A percentile compares a stretch with the other conserved stretches of the same genome.
phyloP scores from a whole-genome alignment of 768 basidiomycete genomes.

The Steccherinum ochraceum region DNA sequence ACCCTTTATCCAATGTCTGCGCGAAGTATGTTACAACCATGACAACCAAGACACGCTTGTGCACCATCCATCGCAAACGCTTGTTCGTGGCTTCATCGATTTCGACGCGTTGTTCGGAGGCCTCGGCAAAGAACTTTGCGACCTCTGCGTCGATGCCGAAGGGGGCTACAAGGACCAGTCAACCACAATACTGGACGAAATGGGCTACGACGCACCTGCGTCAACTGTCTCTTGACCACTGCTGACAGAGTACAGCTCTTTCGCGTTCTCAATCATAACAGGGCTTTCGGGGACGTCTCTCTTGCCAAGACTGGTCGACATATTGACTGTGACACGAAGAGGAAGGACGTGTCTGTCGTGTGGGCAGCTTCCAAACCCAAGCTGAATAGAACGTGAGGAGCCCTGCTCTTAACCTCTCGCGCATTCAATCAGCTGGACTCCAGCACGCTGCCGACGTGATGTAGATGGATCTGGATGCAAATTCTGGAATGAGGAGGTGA shows the following conservation, averaged over 20 bases:
- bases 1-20: conserved; percentile 44
- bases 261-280: conserved; percentile 13
- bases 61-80: conserved; percentile 39
- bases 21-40: conserved; percentile 41
- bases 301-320: no score
- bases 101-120: conserved; percentile 19
- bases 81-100: conserved; percentile 38
- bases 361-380: no score
- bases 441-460: no score
- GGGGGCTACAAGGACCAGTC: conserved; percentile 10
- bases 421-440: no score
- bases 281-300: no score
- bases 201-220: conserved; percentile 5
- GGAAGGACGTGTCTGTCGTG: no score
- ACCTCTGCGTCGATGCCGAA: conserved; percentile 40
- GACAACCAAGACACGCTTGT: conserved; percentile 40
- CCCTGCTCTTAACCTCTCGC: no score
- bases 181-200: not conserved
- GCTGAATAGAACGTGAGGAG: no score
- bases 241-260: conserved; percentile 29
- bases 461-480: no score
- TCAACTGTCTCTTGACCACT: conserved; percentile 23
- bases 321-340: no score
- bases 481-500: no score
- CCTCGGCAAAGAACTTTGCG: conserved; percentile 34